Conservation (phyloP, 768 basidiomycete species). For the Amanita rimosa region DNA sequence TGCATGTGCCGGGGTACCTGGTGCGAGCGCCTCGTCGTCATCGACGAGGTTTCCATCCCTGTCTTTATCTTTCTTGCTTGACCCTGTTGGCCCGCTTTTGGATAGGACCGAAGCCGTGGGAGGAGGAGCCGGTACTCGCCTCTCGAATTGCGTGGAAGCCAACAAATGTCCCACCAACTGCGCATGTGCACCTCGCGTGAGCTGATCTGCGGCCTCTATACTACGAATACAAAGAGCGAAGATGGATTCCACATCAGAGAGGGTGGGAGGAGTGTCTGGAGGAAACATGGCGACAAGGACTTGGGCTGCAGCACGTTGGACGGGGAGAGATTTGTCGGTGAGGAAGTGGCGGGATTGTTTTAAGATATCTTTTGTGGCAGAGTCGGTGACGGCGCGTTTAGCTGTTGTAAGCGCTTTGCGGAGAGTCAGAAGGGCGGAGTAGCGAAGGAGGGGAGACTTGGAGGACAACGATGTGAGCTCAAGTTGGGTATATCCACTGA, state of each 20-base stretch:
- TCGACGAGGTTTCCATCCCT: conserved; percentile 48
- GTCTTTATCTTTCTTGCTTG: conserved; percentile 43
- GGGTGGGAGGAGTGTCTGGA: conserved; percentile 11
- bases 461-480: conserved; percentile 4
- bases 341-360: conserved; percentile 73
- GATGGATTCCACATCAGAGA: conserved; percentile 67
- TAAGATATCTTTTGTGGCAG: conserved; percentile 64
- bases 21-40: conserved; percentile 20
- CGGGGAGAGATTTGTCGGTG: conserved; percentile 71
- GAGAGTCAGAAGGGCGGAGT: conserved; percentile 66
- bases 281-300: conserved; percentile 24
- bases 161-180: conserved; percentile 78
- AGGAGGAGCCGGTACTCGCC: conserved; percentile 25
- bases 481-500: background rate
- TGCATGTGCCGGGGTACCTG: conserved; percentile 22
- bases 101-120: conserved; percentile 19
- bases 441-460: conserved; percentile 74
- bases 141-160: conserved; percentile 68
- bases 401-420: conserved; percentile 73
- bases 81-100: conserved; percentile 29
- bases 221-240: conserved; percentile 56
- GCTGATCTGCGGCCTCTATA: conserved; percentile 75
- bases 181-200: conserved; percentile 70
- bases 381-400: conserved; percentile 76
- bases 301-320: conserved; percentile 78